Conservation (phyloP, 768 basidiomycete genomes). For the Pleurotus sapidus region DNA sequence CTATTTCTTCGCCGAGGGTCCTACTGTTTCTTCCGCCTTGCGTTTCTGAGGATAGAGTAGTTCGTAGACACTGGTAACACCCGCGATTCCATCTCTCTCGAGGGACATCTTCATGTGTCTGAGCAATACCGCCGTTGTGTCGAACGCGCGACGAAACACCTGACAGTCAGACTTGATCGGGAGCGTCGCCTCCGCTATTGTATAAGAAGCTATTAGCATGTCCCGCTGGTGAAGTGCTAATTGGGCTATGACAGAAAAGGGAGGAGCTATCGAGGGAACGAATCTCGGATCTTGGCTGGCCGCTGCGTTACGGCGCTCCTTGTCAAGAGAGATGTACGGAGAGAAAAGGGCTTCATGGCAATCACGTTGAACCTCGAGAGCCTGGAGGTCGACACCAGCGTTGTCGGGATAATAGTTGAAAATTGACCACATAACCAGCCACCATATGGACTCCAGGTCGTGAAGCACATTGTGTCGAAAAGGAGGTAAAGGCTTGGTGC, state of each 20-base stretch:
- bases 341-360: neutral
- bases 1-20: no score
- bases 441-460: conserved; percentile 15
- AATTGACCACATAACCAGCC: conserved; percentile 8
- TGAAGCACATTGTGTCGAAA: conserved; percentile 12
- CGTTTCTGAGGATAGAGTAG: no score
- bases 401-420: neutral
- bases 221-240: neutral
- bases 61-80: no score
- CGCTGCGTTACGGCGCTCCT: neutral
- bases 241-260: neutral
- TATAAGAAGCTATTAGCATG: neutral
- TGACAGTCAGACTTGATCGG: neutral
- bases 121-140: no score
- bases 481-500: no score
- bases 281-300: neutral
- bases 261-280: neutral
- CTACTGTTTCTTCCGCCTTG: no score
- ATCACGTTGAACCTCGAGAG: neutral
- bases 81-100: no score
- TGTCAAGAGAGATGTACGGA: neutral
- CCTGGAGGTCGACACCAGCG: neutral
- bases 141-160: neutral
- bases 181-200: neutral
- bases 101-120: no score